A percentile compares a stretch with the other conserved stretches of the same genome.
These are phyloP conservation scores for Bretziella fagacearum DNA, from an alignment of 2,329 filamentous ascomycete species.

Conservation along the genomic window DNA sequence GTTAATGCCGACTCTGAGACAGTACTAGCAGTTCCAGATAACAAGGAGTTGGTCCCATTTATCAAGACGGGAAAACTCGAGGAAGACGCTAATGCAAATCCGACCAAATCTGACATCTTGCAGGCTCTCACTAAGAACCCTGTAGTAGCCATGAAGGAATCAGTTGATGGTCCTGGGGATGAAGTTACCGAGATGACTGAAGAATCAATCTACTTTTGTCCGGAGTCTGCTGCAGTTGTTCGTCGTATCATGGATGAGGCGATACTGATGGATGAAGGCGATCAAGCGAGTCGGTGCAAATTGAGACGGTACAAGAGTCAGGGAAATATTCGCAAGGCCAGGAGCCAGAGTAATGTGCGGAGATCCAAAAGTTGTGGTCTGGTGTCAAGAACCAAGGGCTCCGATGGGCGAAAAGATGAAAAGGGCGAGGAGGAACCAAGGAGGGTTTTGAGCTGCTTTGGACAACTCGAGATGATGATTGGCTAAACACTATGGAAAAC, in stretches of 20 bases:
- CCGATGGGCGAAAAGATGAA: too few relatives aligned
- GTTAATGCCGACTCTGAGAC: too few relatives aligned
- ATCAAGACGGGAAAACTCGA: too few relatives aligned
- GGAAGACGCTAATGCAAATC: too few relatives aligned
- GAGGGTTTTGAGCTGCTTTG: conserved; percentile 9
- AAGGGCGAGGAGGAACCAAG: background rate
- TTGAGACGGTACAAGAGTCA: background rate
- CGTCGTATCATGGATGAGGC: conserved; percentile 1
- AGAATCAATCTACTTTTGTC: background rate
- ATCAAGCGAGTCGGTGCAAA: background rate
- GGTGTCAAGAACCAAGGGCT: background rate
- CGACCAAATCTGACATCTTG: too few relatives aligned
- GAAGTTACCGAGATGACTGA: too few relatives aligned
- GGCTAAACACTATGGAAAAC: background rate
- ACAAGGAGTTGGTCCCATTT: too few relatives aligned
- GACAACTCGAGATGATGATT: conserved; percentile 9
- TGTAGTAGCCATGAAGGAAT: background rate
- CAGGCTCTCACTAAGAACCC: too few relatives aligned
- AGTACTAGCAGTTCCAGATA: too few relatives aligned
- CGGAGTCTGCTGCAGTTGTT: background rate
- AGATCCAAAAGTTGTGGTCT: background rate
- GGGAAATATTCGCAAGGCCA: background rate
- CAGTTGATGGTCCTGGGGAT: too few relatives aligned
- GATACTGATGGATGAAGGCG: background rate
- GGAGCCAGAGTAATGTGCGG: background rate